A percentile compares a stretch with the other conserved stretches of the same genome.
Conservation (phyloP, 805 yeast species). For the Clavispora santaluciae region DNA sequence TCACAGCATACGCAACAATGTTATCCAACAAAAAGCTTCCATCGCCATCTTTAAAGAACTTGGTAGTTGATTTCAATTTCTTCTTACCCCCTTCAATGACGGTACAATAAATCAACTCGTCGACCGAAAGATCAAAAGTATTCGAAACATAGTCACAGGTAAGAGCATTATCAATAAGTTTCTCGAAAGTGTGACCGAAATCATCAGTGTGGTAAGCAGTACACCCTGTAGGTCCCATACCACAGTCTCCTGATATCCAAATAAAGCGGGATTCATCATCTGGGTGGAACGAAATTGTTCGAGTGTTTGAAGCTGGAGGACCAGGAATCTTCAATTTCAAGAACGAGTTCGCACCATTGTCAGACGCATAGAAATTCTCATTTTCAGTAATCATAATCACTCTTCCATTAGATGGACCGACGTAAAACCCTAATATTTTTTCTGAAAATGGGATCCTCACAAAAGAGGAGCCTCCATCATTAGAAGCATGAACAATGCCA, state of each 20-base stretch:
- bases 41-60: slow-evolving; percentile 41
- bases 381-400: slow-evolving; percentile 49
- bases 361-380: slow-evolving; percentile 51
- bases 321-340: slow-evolving; percentile 35
- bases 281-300: slow-evolving; percentile 60
- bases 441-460: slow-evolving; percentile 33
- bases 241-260: slow-evolving; percentile 66
- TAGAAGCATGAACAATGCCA: slow-evolving; percentile 57
- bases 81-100: slow-evolving; percentile 31
- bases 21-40: slow-evolving; percentile 44
- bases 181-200: slow-evolving; percentile 59
- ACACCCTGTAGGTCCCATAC: slow-evolving; percentile 42
- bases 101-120: slow-evolving; percentile 63
- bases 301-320: slow-evolving; percentile 30
- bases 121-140: slow-evolving; percentile 34
- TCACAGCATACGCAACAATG: slow-evolving; percentile 69
- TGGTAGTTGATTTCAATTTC: slow-evolving; percentile 44
- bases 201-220: slow-evolving; percentile 61
- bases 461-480: slow-evolving; percentile 60
- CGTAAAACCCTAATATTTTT: slow-evolving; percentile 48
- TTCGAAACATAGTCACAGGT: slow-evolving; percentile 67
- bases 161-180: slow-evolving; percentile 48
- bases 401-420: slow-evolving; percentile 57
- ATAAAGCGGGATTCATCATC: slow-evolving; percentile 54
- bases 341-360: slow-evolving; percentile 65